Evolutionary conservation across 805 yeast genomes (phyloP), one percentile per base, ranked within the genome.

Genomic region (Clavispora carvajalis): DNA sequence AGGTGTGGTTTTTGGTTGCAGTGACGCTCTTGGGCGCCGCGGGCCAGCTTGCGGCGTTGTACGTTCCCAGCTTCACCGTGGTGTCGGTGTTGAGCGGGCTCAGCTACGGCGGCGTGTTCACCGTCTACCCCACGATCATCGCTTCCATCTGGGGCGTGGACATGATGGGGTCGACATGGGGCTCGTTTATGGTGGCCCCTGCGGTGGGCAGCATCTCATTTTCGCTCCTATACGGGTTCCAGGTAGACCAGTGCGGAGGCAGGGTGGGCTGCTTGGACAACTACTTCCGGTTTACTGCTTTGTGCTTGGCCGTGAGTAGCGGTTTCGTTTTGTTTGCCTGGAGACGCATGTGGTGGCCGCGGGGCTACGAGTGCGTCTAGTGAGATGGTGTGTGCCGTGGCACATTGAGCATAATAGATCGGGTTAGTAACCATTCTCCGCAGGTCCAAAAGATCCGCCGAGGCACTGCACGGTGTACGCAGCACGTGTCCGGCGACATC

Each of bases 161-260:
- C 33, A 74, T 85, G 24, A 79, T 91, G 61, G 98, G 97, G 0
- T 85, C 95, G 2, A 85, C 91, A 2, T 91, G 96, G 87, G 97
- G 97, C 2, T 68, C 84, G 19, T 85, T 88, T 58, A 82, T 88
- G 75, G 72, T 85, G 25, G 93, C 95, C 0, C 95, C 96, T 2
- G 96, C 96, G 0, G 47, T 86, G 2, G 95, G 96, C 1, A 71
- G 91, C 1, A 67, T 84, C 4, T 45, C 76, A 2, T 85, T 75
- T 52, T 90, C 95, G 5, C 53, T 85, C 37, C 48, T 80, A 10
- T 89, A 82, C 57, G 96, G 95, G 1, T 52, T 62, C 18, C 60
- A 77, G 15, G 80, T 75, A 49, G 93, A 86, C 48, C 54, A 61
- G 38, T 65, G 77, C 43, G 51, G 38, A 12, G 24, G 22, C 7